These are phyloP conservation scores for Sphagnum magellanicum DNA, from an alignment of 228 moss, liverwort and hornwort genomes.

Conservation along the genomic window DNA sequence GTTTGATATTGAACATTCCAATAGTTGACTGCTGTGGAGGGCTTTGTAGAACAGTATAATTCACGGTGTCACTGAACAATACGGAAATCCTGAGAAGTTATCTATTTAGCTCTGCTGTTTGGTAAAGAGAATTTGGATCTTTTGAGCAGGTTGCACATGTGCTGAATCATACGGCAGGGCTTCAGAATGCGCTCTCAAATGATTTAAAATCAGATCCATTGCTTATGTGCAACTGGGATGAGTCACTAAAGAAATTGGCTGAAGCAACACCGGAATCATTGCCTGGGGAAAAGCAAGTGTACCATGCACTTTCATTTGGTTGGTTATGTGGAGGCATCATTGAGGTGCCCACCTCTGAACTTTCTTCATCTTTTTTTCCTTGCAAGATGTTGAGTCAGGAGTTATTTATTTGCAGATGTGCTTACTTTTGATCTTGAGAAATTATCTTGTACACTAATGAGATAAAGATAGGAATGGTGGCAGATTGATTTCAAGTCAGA, in stretches of 20 bases:
- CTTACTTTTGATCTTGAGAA: too few species aligned
- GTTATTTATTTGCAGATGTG: too few species aligned
- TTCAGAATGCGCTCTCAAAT: conserved; percentile 66
- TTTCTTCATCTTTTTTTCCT: neutral
- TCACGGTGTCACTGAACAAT: too few species aligned
- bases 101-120: too few species aligned
- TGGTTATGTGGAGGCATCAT: conserved; percentile 96
- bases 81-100: too few species aligned
- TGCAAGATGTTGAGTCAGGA: neutral
- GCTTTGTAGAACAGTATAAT: too few species aligned
- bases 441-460: too few species aligned
- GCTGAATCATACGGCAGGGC: conserved; percentile 94
- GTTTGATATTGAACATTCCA: too few species aligned
- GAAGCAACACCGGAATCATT: conserved; percentile 44
- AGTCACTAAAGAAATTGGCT: conserved; percentile 52
- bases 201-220: conserved; percentile 60
- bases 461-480: too few species aligned
- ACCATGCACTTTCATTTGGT: conserved; percentile 82
- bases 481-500: too few species aligned
- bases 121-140: neutral
- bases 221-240: conserved; percentile 93
- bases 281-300: conserved; percentile 72
- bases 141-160: conserved; percentile 79
- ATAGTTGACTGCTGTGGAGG: too few species aligned
- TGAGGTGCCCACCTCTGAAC: conserved; percentile 45